Percentiles rank a stretch among this genome's conserved stretches.
Conservation (phyloP, 176 grass and related monocot species). For the Hyparrhenia diplandra region DNA sequence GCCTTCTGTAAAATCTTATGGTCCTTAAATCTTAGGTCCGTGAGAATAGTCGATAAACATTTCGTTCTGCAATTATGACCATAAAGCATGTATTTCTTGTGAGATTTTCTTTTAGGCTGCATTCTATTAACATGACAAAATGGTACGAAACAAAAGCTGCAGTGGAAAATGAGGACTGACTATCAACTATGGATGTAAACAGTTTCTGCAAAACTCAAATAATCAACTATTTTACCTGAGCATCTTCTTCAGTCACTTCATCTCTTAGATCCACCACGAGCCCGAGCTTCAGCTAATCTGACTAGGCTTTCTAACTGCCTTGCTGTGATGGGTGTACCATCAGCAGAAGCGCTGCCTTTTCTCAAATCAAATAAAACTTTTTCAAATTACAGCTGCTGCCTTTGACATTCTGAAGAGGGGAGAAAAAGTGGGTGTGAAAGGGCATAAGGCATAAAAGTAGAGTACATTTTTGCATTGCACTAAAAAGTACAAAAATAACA, state of each 20-base stretch:
- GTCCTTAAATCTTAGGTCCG: too few species aligned
- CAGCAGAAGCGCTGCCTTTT: constrained; percentile 50
- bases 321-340: constrained; percentile 88
- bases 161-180: background rate
- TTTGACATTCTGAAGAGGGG: constrained; percentile 50
- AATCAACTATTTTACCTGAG: constrained; percentile 35
- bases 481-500: background rate
- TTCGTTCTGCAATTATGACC: background rate
- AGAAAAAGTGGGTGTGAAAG: constrained; percentile 9
- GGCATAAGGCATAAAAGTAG: background rate
- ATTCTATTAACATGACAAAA: background rate
- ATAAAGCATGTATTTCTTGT: background rate
- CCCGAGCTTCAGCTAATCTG: constrained; percentile 90
- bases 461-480: background rate
- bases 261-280: constrained; percentile 86
- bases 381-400: constrained; percentile 50
- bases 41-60: too few species aligned
- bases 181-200: constrained; percentile 6
- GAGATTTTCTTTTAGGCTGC: background rate
- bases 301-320: constrained; percentile 92
- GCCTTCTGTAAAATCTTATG: background rate
- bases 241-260: constrained; percentile 78
- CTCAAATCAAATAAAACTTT: constrained; percentile 60
- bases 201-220: constrained; percentile 35
- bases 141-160: constrained; percentile 5